Evolutionary conservation across 1,284 basidiomycete genomes (phyloP).

Genomic region (Ustilago cynodontis): DNA sequence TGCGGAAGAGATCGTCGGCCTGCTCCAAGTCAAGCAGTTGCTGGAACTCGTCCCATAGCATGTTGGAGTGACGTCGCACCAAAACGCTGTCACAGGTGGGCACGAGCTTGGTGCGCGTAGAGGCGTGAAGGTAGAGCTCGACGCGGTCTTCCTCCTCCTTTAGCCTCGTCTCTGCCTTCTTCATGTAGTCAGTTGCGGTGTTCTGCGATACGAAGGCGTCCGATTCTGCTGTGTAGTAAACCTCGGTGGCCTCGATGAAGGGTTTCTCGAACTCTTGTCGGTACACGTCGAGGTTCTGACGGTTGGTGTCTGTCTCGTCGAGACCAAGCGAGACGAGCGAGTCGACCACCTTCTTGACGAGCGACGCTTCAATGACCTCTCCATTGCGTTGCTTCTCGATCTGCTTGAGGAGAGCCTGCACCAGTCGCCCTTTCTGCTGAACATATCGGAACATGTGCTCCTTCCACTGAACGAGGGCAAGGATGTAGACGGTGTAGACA

Average conservation of each 20-base stretch:
- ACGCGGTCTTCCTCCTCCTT: slow-evolving; percentile 96
- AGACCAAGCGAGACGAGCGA: slow-evolving; percentile 94
- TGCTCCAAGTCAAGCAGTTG: slow-evolving; percentile 90
- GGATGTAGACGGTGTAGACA: slow-evolving; percentile 94
- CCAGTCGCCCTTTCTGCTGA: slow-evolving; percentile 82
- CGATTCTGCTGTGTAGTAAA: slow-evolving; percentile 92
- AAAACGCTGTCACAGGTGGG: slow-evolving; percentile 92
- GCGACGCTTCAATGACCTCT: slow-evolving; percentile 89
- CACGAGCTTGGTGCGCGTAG: slow-evolving; percentile 75
- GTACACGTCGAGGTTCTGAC: slow-evolving; percentile 93
- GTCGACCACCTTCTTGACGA: slow-evolving; percentile 96
- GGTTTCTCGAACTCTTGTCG: slow-evolving; percentile 88
- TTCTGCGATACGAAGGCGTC: slow-evolving; percentile 89
- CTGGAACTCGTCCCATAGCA: slow-evolving; percentile 97
- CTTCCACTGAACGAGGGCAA: slow-evolving; percentile 96
- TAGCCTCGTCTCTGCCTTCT: slow-evolving; percentile 91
- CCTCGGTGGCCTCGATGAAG: slow-evolving; percentile 88
- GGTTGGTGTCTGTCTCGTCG: slow-evolving; percentile 90
- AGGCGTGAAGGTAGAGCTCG: slow-evolving; percentile 89
- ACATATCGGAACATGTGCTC: slow-evolving; percentile 89
- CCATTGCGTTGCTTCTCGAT: slow-evolving; percentile 95
- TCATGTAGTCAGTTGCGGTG: slow-evolving; percentile 94
- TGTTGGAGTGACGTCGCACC: slow-evolving; percentile 85
- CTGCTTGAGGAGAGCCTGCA: slow-evolving; percentile 85
- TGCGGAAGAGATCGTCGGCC: slow-evolving; percentile 83